Percentiles rank a stretch among this genome's conserved stretches.
Evolutionary conservation across 305 asterid species (phyloP).

Genomic region (Andrographis paniculata): DNA sequence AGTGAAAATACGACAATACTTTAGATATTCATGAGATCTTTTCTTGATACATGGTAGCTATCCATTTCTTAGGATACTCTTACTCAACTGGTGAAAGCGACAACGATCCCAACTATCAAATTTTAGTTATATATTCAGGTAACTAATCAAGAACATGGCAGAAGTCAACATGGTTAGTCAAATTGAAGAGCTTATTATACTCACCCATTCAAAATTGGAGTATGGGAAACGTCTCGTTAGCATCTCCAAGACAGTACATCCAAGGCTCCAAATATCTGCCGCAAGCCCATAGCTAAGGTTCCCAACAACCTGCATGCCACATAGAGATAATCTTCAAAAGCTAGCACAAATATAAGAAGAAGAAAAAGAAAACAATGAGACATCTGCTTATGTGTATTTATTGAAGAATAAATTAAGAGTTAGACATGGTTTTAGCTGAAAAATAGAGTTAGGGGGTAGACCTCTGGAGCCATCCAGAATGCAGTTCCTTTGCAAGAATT

Average conservation of each 20-base stretch:
- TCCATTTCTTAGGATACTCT: no score
- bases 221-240: conserved; percentile 79
- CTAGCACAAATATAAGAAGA: neutral
- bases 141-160: neutral
- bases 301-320: conserved; percentile 64
- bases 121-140: neutral
- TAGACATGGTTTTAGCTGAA: neutral
- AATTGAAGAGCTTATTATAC: conserved; percentile 20
- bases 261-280: conserved; percentile 99
- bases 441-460: conserved; percentile 24
- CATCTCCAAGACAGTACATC: conserved; percentile 98
- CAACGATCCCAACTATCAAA: neutral
- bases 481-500: conserved; percentile 97
- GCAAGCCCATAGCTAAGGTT: conserved; percentile 76
- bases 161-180: no score
- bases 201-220: conserved; percentile 58
- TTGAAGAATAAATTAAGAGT: neutral
- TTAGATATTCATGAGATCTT: no score
- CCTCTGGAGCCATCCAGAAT: conserved; percentile 99
- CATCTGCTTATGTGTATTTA: neutral
- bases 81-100: no score
- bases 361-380: neutral
- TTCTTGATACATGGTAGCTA: no score
- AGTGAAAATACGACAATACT: no score
- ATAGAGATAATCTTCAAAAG: conserved; percentile 14